phyloP scores from a whole-genome alignment of 768 basidiomycete genomes.

The Tricholoma flavovirens region DNA sequence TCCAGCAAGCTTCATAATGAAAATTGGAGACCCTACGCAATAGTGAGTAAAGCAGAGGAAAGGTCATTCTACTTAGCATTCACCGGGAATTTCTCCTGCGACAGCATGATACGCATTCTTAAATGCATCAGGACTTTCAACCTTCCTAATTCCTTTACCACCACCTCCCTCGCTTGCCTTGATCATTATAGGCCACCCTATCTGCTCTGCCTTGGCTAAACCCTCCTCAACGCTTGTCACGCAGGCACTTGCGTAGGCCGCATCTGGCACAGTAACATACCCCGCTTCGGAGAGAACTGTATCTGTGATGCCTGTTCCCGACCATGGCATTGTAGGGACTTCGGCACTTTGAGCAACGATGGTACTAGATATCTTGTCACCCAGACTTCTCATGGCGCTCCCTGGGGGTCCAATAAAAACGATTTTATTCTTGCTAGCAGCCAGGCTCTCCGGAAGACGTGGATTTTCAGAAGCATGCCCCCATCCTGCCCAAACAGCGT shows the following conservation, averaged over 20 bases:
- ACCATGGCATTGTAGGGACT: slow-evolving; percentile 99
- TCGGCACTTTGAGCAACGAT: slow-evolving; percentile 96
- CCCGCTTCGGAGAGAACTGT: slow-evolving; percentile 81
- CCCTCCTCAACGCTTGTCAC: slow-evolving; percentile 87
- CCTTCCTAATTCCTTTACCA: slow-evolving; percentile 97
- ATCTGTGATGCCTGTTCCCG: slow-evolving; percentile 88
- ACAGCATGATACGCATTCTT: slow-evolving; percentile 94
- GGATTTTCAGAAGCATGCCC: slow-evolving; percentile 99
- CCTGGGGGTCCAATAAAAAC: slow-evolving; percentile 99
- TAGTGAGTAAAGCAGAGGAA: slow-evolving; percentile 5
- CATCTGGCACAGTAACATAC: slow-evolving; percentile 91
- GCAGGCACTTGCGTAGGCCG: slow-evolving; percentile 84
- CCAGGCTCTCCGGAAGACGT: slow-evolving; percentile 87
- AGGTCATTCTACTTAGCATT: slow-evolving; percentile 14
- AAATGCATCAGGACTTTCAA: slow-evolving; percentile 80
- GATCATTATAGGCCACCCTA: slow-evolving; percentile 99
- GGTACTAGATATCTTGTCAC: slow-evolving; percentile 99
- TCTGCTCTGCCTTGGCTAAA: slow-evolving; percentile 71
- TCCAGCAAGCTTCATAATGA: slow-evolving; percentile 99
- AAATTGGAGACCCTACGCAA: slow-evolving; percentile 84
- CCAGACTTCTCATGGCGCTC: slow-evolving; percentile 96
- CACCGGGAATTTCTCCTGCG: slow-evolving; percentile 93
- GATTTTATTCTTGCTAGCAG: slow-evolving; percentile 90
- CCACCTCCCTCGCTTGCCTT: slow-evolving; percentile 99
- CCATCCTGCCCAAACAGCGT: slow-evolving; percentile 99